phyloP scores from a whole-genome alignment of 345 rosid genomes.

The Jatropha curcas region DNA sequence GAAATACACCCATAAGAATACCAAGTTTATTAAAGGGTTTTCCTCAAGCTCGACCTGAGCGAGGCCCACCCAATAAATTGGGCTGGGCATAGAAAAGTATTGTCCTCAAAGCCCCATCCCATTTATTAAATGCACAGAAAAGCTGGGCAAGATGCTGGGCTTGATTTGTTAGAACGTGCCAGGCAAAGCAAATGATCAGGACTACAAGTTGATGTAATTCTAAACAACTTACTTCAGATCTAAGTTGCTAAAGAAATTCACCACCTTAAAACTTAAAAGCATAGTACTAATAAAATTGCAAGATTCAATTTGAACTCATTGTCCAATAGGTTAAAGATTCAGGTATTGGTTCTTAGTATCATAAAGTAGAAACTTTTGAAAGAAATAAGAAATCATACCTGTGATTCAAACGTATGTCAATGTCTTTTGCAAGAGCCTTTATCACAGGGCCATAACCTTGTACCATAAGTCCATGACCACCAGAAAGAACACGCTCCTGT shows the following conservation, averaged over 20 bases:
- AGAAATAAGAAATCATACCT: slow-evolving; percentile 40
- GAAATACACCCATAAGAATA: too few relatives aligned
- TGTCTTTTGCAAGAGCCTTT: slow-evolving; percentile 74
- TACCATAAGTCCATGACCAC: slow-evolving; percentile 96
- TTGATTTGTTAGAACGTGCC: too few relatives aligned
- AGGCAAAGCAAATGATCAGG: background rate
- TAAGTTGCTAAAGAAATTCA: background rate
- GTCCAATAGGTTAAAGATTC: background rate
- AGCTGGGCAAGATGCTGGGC: too few relatives aligned
- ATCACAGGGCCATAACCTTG: slow-evolving; percentile 84
- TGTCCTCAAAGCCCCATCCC: too few relatives aligned
- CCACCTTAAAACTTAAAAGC: background rate
- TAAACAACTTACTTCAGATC: background rate
- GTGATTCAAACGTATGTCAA: slow-evolving; percentile 66
- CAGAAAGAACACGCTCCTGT: slow-evolving; percentile 85
- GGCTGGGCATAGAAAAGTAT: too few relatives aligned
- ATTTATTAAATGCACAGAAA: too few relatives aligned
- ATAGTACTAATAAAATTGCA: too few relatives aligned
- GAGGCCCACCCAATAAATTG: too few relatives aligned
- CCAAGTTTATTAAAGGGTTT: too few relatives aligned
- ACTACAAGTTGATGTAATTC: too few relatives aligned
- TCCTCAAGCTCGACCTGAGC: too few relatives aligned
- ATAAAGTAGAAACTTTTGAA: background rate
- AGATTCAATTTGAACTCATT: background rate
- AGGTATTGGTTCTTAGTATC: background rate